These are phyloP conservation scores for Trifolium pratense DNA, from an alignment of 306 rosid species.

Conservation along the genomic window DNA sequence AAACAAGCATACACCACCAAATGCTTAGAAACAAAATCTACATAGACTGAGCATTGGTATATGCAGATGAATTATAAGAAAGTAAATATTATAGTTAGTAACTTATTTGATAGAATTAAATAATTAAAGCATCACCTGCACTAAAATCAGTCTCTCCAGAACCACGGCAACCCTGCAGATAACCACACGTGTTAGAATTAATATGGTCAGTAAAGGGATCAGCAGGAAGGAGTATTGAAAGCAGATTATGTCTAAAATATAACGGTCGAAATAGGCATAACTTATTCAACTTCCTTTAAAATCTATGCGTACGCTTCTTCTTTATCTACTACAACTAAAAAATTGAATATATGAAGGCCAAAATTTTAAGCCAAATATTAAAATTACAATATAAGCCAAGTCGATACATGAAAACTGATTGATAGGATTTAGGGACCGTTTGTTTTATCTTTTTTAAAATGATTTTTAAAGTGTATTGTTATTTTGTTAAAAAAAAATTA, in stretches of 20 bases:
- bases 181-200: conserved; percentile 30
- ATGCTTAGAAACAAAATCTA: conserved; percentile 25
- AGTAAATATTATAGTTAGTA: conserved; percentile 13
- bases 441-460: too few relatives aligned
- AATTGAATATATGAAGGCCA: conserved; percentile 22
- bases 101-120: conserved; percentile 12
- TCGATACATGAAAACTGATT: not conserved
- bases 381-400: conserved; percentile 21
- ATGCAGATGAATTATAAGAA: conserved; percentile 23
- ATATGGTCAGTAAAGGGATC: conserved; percentile 11
- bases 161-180: conserved; percentile 83
- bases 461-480: too few relatives aligned
- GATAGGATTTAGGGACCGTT: conserved; percentile 11
- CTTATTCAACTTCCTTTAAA: not conserved
- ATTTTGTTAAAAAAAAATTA: too few relatives aligned
- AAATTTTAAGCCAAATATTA: not conserved
- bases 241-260: conserved; percentile 8
- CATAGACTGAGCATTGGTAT: conserved; percentile 21
- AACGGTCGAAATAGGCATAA: conserved; percentile 19
- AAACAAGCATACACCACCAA: conserved; percentile 18
- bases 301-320: conserved; percentile 7
- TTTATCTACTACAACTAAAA: not conserved
- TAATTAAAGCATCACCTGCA: conserved; percentile 65
- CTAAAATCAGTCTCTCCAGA: conserved; percentile 75
- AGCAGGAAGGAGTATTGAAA: conserved; percentile 19